Base-by-base conservation (phyloP, 108 stramenopile species). In the Schizochytrium sp. region DNA sequence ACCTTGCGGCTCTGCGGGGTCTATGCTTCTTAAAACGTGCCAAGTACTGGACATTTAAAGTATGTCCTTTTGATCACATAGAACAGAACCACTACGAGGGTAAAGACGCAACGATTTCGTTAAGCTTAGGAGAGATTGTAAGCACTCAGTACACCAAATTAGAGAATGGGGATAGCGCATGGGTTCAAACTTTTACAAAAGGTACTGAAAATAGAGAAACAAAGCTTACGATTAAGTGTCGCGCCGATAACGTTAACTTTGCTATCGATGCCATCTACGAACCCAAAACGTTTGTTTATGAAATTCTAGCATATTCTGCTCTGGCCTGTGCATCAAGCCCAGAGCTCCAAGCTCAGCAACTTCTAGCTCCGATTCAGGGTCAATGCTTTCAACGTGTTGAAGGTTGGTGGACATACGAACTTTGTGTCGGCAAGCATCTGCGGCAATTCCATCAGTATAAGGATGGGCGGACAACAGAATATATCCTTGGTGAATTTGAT, bases 341-440 rank as follows among this genome's bases (percentile, higher is more conserved):
- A 17, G 76, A 83, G 28, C 55, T 47, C 50, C 76, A 83, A 40
- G 76, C 76, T 12, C 47, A 55, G 28, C 76, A 83, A 42, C 76
- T 83, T n/a, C 76, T 83, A 47, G 76, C 76, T 5, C 76, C 76
- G 47, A 47, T 83, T 5, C 47, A 83, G 5, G 76, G 76, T 5
- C 28, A 83, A 40, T 83, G 76, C 47, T 40, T 83, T 42, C 76
- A 55, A 38, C 47, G 53, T n/a, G 76, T 50, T 0, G 76, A 83
- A 50, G 53, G 76, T 50, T 83, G 76, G 76, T 83, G 76, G 76
- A 83, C 76, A 1, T 83, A 83, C 76, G 76, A 83, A 53, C 50
- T 83, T 28, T 83, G 76, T 1, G 38, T 55, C 53, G 76, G 53
- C 15, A 47, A 28, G 1, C 28, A 49, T 38, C 47, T 83, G 12